These are phyloP conservation scores for Globisporangium splendens DNA, from an alignment of 352 stramenopile genomes.

Conservation along the genomic window DNA sequence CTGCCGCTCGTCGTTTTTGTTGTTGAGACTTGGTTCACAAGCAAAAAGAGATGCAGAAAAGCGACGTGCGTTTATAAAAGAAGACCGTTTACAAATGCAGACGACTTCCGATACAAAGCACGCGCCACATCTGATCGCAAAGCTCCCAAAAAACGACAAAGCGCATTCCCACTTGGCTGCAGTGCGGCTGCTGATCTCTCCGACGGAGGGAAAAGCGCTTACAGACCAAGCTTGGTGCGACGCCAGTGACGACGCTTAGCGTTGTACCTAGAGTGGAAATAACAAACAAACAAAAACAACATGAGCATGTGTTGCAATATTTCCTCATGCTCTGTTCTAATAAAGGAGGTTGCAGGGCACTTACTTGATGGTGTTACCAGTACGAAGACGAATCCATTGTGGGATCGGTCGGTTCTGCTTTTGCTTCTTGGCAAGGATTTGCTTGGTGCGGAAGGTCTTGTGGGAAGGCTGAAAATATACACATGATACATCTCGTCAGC, in stretches of 20 bases:
- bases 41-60: neutral
- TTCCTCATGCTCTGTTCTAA: no score
- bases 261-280: conserved; percentile 97
- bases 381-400: conserved; percentile 99
- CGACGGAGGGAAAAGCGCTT: conserved; percentile 54
- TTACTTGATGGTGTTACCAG: conserved; percentile 98
- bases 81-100: no score
- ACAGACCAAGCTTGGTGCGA: conserved; percentile 99
- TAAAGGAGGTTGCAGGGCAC: neutral
- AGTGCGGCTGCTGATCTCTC: conserved; percentile 3
- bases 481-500: conserved; percentile 6
- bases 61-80: neutral
- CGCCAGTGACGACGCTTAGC: conserved; percentile 99
- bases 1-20: neutral
- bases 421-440: conserved; percentile 99
- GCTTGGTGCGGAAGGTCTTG: conserved; percentile 99
- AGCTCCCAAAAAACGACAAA: neutral
- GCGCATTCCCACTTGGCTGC: conserved; percentile 6
- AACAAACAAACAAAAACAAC: no score
- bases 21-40: no score
- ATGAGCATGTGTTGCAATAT: no score
- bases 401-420: conserved; percentile 99
- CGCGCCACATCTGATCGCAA: neutral
- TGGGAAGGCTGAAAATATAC: conserved; percentile 91
- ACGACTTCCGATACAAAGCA: neutral